Base-by-base conservation (phyloP, 305 asterid species). In the Lippia alba region DNA sequence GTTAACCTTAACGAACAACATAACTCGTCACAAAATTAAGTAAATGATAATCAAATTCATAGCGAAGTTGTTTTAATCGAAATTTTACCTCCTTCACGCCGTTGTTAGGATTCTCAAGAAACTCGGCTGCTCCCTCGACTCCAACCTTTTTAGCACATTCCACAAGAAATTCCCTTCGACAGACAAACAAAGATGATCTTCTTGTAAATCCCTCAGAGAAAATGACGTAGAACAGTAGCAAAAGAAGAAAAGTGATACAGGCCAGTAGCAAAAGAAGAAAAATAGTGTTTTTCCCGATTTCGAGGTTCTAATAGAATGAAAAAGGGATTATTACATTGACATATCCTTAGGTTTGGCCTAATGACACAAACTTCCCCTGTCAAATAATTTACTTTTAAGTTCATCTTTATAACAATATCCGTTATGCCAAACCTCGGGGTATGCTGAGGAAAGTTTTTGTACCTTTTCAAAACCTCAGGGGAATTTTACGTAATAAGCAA, bases 81-180 rank as follows among this genome's bases (percentile, higher is more conserved):
- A 36, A 36, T 2, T n/a, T 57, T 85, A 94, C 99, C 99, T 94
- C 97, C 64, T 88, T 84, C 10, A 83, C 69, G 40, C 99, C 99
- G 65, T 87, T 94, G 80, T 80, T 87, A 30, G 99, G 94, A 81
- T 91, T 82, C 12, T 81, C 91, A 64, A 94, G 97, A 82, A 85
- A 91, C 84, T 88, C 96, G 5, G 86, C 92, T 57, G 97, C 97
- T 68, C 99, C 99, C 84, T 87, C 94, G 8, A 94, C 73, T 63
- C 97, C 99, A 18, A 81, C 97, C 75, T 90, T 90, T 59, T 76
- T 79, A 24, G 97, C 99, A 61, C 85, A 70, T 74, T 90, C 96
- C 19, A 80, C 64, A 8, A 94, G 97, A 72, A 85, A 94, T 62
- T 65, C 84, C 88, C 97, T 91, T 69, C 61, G 66, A 54, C 69